Base-by-base conservation (phyloP, 345 rosid genomes). In the Pistacia integerrima region DNA sequence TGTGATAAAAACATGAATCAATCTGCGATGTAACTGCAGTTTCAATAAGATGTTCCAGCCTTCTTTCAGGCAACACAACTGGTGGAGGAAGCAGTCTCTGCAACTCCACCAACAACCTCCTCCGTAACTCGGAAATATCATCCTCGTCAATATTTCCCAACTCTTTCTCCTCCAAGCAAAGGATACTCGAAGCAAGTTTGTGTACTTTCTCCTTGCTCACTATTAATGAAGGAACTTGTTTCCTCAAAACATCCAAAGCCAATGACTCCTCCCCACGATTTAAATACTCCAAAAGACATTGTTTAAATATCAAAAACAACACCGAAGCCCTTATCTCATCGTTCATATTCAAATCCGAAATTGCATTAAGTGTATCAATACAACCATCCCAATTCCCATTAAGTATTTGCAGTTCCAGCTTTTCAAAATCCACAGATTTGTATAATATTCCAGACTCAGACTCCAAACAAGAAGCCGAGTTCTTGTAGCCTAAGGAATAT, bases 41-140 rank as follows among this genome's bases (percentile, higher is more conserved):
- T 83, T 93, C 98, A 76, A 91, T 91, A 80, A 94, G 80, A 84
- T 88, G 79, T 78, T 86, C 96, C 86, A 92, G 84, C 77, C 93
- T 84, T 85, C 86, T 84, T 61, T 85, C 93, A 48, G 90, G 91
- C 72, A 92, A 75, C 18, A 82, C 83, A 83, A 75, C 64, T 12
- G 92, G 94, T 2, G 81, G 84, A 25, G 96, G 93, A 63, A 94
- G 90, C 85, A 90, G 79, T 61, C 82, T 84, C 78, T 76, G 87
- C 80, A 94, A 75, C 74, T 92, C 93, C 64, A 46, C 77, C 81
- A 92, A 69, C 77, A 92, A 80, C 73, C 59, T 81, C 70, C 77
- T 86, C 71, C 96, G 88, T 85, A 75, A 60, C 75, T 84, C 89
- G 8, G 13, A 67, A 74, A 88, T 82, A 54, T 63, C 75, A 67